These are phyloP conservation scores for Aspergillus novofumigatus DNA, from an alignment of 2,329 filamentous ascomycete genomes.

Conservation along the genomic window DNA sequence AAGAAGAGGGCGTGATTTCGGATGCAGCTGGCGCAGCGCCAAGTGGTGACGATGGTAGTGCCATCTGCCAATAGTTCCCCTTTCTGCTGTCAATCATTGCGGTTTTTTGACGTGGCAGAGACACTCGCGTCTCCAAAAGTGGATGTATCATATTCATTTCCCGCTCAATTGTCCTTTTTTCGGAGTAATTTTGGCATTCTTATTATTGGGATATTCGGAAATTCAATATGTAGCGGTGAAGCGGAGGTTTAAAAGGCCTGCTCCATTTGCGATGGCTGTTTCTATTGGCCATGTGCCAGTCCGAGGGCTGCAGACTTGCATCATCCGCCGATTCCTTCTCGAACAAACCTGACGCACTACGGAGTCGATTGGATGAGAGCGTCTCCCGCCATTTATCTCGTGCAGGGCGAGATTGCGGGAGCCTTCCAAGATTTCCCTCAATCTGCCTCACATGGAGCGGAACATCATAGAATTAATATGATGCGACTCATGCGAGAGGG, in stretches of 20 bases:
- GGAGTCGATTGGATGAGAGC: conserved; percentile 8
- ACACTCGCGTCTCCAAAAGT: background rate
- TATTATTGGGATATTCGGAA: no score
- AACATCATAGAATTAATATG: no score
- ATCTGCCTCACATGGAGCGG: background rate
- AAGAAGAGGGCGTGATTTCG: conserved; percentile 16
- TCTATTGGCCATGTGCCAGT: conserved; percentile 1
- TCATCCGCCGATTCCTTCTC: conserved; percentile 4
- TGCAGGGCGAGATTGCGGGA: conserved; percentile 3
- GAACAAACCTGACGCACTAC: conserved; percentile 7
- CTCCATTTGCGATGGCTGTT: background rate
- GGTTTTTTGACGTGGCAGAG: conserved; percentile 18
- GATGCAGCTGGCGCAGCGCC: conserved; percentile 10
- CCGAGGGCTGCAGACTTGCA: conserved; percentile 5
- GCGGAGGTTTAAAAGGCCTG: conserved; percentile 2
- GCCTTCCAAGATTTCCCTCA: background rate
- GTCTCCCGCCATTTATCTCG: conserved; percentile 3
- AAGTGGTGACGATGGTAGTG: conserved; percentile 10
- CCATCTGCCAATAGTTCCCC: conserved; percentile 11
- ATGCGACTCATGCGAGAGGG: no score
- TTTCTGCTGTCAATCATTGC: background rate
- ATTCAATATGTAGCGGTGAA: conserved; percentile 14
- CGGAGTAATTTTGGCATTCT: background rate
- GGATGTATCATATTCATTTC: conserved; percentile 7
- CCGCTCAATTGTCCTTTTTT: background rate